Percentiles rank a stretch among this genome's conserved stretches.
Evolutionary conservation across 768 basidiomycete genomes (phyloP).

Genomic region (Suillus sp.): DNA sequence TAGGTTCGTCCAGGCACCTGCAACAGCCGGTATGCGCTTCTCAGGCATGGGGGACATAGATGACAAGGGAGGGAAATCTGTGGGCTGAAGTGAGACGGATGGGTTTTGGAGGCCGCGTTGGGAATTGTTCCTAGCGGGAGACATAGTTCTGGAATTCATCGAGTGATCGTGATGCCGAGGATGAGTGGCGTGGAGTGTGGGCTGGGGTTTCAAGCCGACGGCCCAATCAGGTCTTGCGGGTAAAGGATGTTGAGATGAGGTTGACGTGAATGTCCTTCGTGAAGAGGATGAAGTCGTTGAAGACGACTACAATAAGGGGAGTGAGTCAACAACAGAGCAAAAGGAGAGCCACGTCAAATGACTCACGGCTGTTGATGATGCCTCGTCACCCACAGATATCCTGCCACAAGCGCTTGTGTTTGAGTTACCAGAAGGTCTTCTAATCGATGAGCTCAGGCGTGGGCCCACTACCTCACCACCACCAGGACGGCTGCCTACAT

Average conservation of each 20-base stretch:
- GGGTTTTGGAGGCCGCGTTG: constrained; percentile 39
- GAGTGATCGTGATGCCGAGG: constrained; percentile 56
- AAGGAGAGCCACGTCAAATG: constrained; percentile 12
- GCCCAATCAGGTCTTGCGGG: constrained; percentile 90
- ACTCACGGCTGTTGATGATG: constrained; percentile 76
- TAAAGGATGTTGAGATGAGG: constrained; percentile 74
- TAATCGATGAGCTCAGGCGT: constrained; percentile 52
- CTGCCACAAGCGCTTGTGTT: constrained; percentile 56
- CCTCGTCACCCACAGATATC: constrained; percentile 71
- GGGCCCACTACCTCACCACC: constrained; percentile 61
- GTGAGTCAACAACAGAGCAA: constrained; percentile 9
- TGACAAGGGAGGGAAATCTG: constrained; percentile 73
- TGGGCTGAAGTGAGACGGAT: constrained; percentile 50
- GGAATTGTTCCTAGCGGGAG: constrained; percentile 39
- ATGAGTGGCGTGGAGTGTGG: constrained; percentile 56
- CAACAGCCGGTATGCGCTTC: constrained; percentile 53
- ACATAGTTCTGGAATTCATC: constrained; percentile 39
- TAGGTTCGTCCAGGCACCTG: constrained; percentile 73
- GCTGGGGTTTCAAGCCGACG: constrained; percentile 78
- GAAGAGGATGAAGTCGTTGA: constrained; percentile 81
- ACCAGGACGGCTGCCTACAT: constrained; percentile 25
- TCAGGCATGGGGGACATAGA: constrained; percentile 46
- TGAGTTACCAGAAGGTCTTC: constrained; percentile 52
- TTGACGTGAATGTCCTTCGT: constrained; percentile 73
- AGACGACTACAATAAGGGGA: constrained; percentile 55